Evolutionary conservation across 495 filamentous ascomycete genomes (phyloP), one percentile per base, ranked within the genome.

Genomic region (Aspergillus baeticus): DNA sequence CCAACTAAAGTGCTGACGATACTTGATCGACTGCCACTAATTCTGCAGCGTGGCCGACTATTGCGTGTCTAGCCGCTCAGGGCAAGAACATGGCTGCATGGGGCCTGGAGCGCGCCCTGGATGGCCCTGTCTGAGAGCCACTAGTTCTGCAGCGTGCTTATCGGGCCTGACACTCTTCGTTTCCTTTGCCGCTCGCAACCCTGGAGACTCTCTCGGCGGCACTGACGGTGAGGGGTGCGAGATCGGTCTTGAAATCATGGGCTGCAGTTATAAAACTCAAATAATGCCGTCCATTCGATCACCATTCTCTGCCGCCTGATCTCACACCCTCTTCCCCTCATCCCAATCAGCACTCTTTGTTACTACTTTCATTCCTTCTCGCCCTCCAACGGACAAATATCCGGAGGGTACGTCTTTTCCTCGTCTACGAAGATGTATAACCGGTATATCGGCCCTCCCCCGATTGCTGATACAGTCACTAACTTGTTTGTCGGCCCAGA

Each of bases 101-200:
- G 45, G 6, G 26, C 29, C 45, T 48, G 29, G 10, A 17, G 5
- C 26, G 26, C n/a, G 26, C 26, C 26, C 26, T 29, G 26, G 26
- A 29, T 29, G 26, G 26, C 26, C 8, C 26, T 29, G 26, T 29
- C 26, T 29, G 22, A 26, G 36, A 42, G 46, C 45, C 45, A 57
- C 54, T 50, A 34, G 31, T 42, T 41, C 35, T 41, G 54, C 35
- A 43, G 45, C 35, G 36, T 42, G 54, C 22, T 6, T 41, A 48
- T 43, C 31, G 51, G 31, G 29, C 51, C 39, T 23, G 33, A 43
- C 38, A 23, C 6, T n/a, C 26, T 22, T 14, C 33, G 54, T 56
- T 56, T 56, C 54, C 38, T n/a, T 31, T 56, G 54, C 44, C 54
- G 54, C 54, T 38, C 6, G 7, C 11, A 21, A 37, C 38, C 38